These are phyloP conservation scores for Biscogniauxia marginata DNA, from an alignment of 2,329 filamentous ascomycete genomes.

Conservation along the genomic window DNA sequence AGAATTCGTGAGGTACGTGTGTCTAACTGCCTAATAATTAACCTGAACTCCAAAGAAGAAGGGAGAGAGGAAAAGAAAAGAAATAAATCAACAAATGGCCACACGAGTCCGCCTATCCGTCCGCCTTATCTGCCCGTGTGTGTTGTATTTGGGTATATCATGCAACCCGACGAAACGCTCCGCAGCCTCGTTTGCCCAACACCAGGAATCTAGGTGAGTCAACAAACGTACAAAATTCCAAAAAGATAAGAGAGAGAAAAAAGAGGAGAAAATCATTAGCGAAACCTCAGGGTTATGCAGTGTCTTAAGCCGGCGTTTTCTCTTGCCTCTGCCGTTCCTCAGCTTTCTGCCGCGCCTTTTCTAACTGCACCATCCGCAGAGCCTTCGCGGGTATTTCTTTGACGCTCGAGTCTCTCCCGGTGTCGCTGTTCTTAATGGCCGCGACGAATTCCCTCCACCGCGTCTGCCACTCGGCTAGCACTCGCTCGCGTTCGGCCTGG, in stretches of 20 bases:
- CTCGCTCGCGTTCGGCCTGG: conserved; percentile 37
- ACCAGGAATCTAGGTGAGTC: neutral
- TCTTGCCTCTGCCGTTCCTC: neutral
- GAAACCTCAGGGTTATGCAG: no score
- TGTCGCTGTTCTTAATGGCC: neutral
- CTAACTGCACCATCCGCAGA: neutral
- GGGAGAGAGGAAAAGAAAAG: conserved; percentile 4
- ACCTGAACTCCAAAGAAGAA: neutral
- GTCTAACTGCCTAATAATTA: no score
- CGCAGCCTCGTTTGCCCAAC: neutral
- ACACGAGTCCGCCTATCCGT: neutral
- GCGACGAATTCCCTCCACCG: conserved; percentile 60
- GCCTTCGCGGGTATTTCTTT: neutral
- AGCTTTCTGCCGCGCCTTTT: neutral
- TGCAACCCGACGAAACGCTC: neutral
- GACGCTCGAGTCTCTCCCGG: no score
- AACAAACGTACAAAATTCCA: neutral
- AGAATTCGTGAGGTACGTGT: no score
- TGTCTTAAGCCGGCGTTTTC: neutral
- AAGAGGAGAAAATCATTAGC: neutral
- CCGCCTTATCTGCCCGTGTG: neutral
- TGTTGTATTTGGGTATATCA: neutral
- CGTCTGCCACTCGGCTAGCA: conserved; percentile 46
- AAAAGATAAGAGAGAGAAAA: no score
- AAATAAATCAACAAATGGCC: conserved; percentile 2